A percentile compares a stretch with the other conserved stretches of the same genome.
phyloP scores from a whole-genome alignment of 179 eudicot genomes.

The Actinidia arguta region DNA sequence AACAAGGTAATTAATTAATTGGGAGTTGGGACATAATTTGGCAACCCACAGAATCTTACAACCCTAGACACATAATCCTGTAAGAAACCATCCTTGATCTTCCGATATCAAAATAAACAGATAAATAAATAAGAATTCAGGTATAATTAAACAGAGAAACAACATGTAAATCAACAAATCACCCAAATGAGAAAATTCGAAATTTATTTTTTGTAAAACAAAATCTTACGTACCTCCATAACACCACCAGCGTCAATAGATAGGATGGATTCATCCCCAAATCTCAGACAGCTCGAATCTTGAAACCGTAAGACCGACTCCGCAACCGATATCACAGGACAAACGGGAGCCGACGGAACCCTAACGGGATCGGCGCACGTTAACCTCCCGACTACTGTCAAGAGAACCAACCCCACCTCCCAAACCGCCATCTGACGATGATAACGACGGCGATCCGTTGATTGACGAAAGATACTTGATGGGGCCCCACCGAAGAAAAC shows the following conservation, averaged over 20 bases:
- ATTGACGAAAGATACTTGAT: not conserved
- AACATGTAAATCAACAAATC: not conserved
- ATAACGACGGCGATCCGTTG: too few species aligned
- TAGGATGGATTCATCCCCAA: slow-evolving; percentile 26
- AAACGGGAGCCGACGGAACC: slow-evolving; percentile 44
- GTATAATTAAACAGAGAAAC: not conserved
- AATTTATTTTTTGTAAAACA: not conserved
- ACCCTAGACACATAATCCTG: not conserved
- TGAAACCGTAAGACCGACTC: slow-evolving; percentile 58
- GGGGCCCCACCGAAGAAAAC: not conserved
- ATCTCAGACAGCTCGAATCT: slow-evolving; percentile 45
- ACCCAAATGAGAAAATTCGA: not conserved
- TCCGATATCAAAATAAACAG: not conserved
- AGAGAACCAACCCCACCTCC: slow-evolving; percentile 34
- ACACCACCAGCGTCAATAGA: slow-evolving; percentile 45
- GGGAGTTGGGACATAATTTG: not conserved
- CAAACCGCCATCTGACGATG: slow-evolving; percentile 28
- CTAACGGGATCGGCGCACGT: slow-evolving; percentile 43
- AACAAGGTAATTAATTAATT: not conserved
- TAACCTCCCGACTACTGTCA: slow-evolving; percentile 44
- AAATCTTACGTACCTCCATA: slow-evolving; percentile 55
- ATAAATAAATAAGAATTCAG: too few species aligned
- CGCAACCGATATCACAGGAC: slow-evolving; percentile 45
- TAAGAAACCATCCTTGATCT: not conserved
- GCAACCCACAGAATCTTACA: not conserved